Conservation (phyloP, 306 rosid species). For the Ammopiptanthus mongolicus region DNA sequence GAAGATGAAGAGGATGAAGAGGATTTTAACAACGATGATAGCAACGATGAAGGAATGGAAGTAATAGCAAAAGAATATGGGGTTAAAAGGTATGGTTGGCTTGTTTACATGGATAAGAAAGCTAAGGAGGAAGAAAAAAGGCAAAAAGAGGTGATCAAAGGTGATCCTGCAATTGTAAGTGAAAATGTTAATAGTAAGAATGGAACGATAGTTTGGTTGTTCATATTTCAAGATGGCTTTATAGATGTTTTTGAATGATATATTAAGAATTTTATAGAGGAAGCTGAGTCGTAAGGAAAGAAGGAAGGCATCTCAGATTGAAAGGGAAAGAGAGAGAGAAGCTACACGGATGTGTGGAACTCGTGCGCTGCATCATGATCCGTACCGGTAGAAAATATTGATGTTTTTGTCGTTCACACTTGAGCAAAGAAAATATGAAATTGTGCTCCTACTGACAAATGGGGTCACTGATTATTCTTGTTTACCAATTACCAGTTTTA, state of each 20-base stretch:
- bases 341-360: slow-evolving; percentile 63
- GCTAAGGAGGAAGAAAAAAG: slow-evolving; percentile 95
- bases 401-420: neutral
- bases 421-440: slow-evolving; percentile 17
- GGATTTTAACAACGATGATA: slow-evolving; percentile 91
- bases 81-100: slow-evolving; percentile 94
- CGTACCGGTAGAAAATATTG: slow-evolving; percentile 68
- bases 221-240: neutral
- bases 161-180: slow-evolving; percentile 97
- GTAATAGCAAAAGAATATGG: slow-evolving; percentile 90
- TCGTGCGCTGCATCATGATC: slow-evolving; percentile 84
- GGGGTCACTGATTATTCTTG: neutral
- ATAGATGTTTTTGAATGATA: slow-evolving; percentile 2
- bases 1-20: slow-evolving; percentile 83
- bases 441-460: slow-evolving; percentile 10
- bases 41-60: slow-evolving; percentile 97
- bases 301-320: slow-evolving; percentile 95
- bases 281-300: slow-evolving; percentile 97
- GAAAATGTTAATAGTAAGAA: neutral
- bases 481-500: neutral
- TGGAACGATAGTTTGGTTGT: neutral
- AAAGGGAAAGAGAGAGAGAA: slow-evolving; percentile 95
- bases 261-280: slow-evolving; percentile 47
- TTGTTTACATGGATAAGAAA: slow-evolving; percentile 95
- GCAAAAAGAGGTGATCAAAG: slow-evolving; percentile 94